phyloP scores from a whole-genome alignment of 176 grass and related monocot species.

The Ensete glaucum region DNA sequence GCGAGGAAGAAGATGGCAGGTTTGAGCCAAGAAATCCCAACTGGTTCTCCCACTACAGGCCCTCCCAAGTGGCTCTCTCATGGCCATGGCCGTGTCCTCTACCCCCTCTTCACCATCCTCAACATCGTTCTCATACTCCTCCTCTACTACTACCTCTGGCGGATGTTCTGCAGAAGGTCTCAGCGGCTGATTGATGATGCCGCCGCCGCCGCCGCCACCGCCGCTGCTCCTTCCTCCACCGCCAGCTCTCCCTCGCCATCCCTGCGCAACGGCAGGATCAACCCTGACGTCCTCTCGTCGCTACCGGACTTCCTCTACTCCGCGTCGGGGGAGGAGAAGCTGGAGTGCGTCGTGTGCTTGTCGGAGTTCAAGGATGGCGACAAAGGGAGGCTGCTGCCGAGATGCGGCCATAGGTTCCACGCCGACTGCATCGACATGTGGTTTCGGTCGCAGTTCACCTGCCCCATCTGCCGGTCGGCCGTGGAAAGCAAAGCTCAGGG shows the following conservation, averaged over 20 bases:
- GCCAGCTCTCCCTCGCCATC: neutral
- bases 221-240: neutral
- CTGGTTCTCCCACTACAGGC: neutral
- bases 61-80: neutral
- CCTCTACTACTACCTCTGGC: neutral
- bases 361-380: neutral
- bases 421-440: neutral
- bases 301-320: neutral
- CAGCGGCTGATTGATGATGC: neutral
- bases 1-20: neutral
- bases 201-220: no score
- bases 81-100: neutral
- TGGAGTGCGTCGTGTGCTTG: neutral
- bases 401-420: neutral
- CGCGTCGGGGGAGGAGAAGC: neutral
- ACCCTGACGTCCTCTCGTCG: neutral
- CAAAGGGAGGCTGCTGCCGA: neutral
- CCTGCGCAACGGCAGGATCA: neutral
- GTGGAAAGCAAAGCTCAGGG: neutral
- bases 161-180: neutral
- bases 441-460: neutral
- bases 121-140: neutral
- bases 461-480: constrained; percentile 1
- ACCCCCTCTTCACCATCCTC: neutral
- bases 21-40: neutral